Base-by-base conservation (phyloP, 2,329 filamentous ascomycete species). In the Bipolaris sorokiniana region DNA sequence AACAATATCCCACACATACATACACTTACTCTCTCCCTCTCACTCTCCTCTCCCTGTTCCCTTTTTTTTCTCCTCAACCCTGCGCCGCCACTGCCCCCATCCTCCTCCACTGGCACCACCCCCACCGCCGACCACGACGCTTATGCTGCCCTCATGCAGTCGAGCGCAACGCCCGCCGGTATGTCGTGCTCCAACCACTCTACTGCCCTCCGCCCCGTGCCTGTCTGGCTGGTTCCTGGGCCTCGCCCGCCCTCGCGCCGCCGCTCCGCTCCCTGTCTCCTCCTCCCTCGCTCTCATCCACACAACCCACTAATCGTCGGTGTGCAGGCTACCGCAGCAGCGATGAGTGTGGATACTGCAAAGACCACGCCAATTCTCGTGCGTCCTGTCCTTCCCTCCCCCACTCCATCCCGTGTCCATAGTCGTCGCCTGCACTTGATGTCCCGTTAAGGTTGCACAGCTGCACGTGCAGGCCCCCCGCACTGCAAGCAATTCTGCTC, bases 271-370 rank as follows among this genome's bases (percentile, higher is more conserved):
- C 34, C 55, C 53, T 55, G 44, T 53, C 55, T 28, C 26, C 26
- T 28, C 26, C 26, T 28, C 26, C 26, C 7, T 28, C 26, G 9
- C 26, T 10, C 26, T 28, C 57, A 5, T 13, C 41, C 56, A 48
- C 36, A 28, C 41, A 23, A 13, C 36, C 10, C 51, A 65, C 66
- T 72, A 63, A 74, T 70, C 50, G 50, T 59, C 51, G 51, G 51
- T 51, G 54, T 59, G 48, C 55, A 82, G 81, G 80, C 68, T 83
- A 82, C 69, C 26, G 26, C 2, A 78, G 80, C 63, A 73, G 72
- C 57, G 76, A 80, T 64, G 78, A 79, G 58, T 83, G 81, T 69
- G 81, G 81, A 52, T 83, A 83, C 68, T 83, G 81, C 76, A 82
- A 81, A 76, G 70, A 75, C 61, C 71, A 75, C 67, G 76, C 78